Evolutionary conservation across 805 yeast genomes (phyloP).

Genomic region (Nakazawaea ambrosiae): DNA sequence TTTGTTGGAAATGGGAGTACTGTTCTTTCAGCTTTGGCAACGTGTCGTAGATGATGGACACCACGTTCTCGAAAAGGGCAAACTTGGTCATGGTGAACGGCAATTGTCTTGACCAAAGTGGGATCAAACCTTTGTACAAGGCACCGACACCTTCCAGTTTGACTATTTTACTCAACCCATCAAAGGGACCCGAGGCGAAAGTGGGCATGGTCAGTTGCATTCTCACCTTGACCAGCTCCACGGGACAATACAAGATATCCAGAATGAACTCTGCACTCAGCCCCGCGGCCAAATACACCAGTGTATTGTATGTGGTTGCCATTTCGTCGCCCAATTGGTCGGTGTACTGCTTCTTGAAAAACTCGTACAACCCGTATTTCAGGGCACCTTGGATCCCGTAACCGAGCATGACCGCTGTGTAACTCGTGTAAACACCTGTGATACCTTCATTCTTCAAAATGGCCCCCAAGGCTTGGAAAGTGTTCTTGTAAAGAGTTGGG

Average conservation of each 20-base stretch:
- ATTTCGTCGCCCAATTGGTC: conserved; percentile 44
- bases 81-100: conserved; percentile 12
- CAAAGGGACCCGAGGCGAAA: conserved; percentile 85
- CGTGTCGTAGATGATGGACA: conserved; percentile 6
- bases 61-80: conserved; percentile 11
- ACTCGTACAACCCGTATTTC: conserved; percentile 11
- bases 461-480: conserved; percentile 32
- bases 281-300: conserved; percentile 62
- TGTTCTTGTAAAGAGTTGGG: conserved; percentile 30
- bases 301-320: conserved; percentile 33
- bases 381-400: conserved; percentile 11
- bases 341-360: conserved; percentile 6
- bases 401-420: conserved; percentile 10
- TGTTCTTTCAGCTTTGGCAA: conserved; percentile 8
- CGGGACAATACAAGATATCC: conserved; percentile 86
- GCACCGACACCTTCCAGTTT: conserved; percentile 91
- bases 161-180: conserved; percentile 75
- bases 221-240: conserved; percentile 91
- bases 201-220: conserved; percentile 82
- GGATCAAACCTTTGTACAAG: conserved; percentile 77
- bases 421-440: conserved; percentile 18
- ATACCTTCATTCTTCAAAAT: conserved; percentile 36
- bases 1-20: conserved; percentile 8
- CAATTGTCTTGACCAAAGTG: conserved; percentile 12
- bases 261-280: conserved; percentile 97